Evolutionary conservation across 768 basidiomycete species (phyloP), one percentile per base, ranked within the genome.

Genomic region (Phlebiopsis flavidoalba): DNA sequence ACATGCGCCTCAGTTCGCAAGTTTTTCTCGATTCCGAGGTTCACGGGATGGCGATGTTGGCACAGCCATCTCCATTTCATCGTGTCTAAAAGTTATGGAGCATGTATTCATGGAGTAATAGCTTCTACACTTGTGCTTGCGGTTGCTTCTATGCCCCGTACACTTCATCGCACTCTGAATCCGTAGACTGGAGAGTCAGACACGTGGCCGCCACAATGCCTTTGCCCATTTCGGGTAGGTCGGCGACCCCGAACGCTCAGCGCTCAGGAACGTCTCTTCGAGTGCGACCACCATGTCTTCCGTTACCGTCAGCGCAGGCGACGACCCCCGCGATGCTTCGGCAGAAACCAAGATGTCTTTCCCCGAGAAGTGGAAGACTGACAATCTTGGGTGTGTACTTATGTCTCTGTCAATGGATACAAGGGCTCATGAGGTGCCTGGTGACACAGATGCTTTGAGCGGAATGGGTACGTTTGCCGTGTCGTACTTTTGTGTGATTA

Each of bases 351-450:
- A 77, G 43, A 73, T 86, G 64, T 74, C 77, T 0, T 72, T 86
- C n/a, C 91, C 91, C 0, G 80, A 78, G 60, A 79, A 80, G 15
- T 93, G 91, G 90, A 76, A 76, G 53, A 73, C 74, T 62, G 87
- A 88, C 59, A 73, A 72, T 14, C 69, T 71, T 36, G 81, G n/a
- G 82, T 86, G 56, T 59, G 79, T 69, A 1, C 11, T 12, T n/a
- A 14, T 22, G 8, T 24, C 43, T 12, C 8, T 53, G 19, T 14
- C 40, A 14, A 19, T 17, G 14, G 8, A 24, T 19, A 22, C 37
- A 14, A 33, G 7, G 19, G 33, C 53, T 57, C 15, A 55, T 14
- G 17, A 7, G 17, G 43, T 45, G 31, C 36, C 35, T 43, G 49
- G 26, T 8, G n/a, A 26, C 43, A 17, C 53, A 74, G 73, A 75